A percentile compares a stretch with the other conserved stretches of the same genome.
These are phyloP conservation scores for Fomitopsis palustris DNA, from an alignment of 1,284 basidiomycete species.

Conservation along the genomic window DNA sequence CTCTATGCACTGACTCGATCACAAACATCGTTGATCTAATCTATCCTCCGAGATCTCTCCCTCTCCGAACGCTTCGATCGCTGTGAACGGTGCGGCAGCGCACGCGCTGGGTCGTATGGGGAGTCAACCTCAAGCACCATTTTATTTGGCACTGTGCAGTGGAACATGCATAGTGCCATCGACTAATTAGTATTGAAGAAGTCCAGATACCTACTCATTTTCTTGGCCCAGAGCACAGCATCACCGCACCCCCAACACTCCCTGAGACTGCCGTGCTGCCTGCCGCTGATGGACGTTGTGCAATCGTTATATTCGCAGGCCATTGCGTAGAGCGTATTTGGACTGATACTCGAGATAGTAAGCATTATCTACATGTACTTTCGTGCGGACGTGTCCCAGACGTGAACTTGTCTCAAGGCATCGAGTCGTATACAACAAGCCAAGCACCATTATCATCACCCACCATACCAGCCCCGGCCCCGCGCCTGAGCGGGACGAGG, in stretches of 20 bases:
- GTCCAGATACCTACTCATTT: background rate
- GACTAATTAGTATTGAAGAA: too few relatives aligned
- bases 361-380: background rate
- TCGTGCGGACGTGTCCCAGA: background rate
- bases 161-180: too few relatives aligned
- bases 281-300: background rate
- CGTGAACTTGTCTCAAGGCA: background rate
- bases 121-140: too few relatives aligned
- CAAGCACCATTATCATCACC: background rate
- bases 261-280: background rate
- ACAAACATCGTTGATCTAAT: conserved; percentile 8
- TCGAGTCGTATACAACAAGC: background rate
- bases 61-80: background rate
- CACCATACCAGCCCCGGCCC: background rate
- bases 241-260: background rate
- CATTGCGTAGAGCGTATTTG: background rate
- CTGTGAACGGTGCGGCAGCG: too few relatives aligned
- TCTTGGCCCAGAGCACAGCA: background rate
- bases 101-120: too few relatives aligned
- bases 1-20: conserved; percentile 11
- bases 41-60: background rate
- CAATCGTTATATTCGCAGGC: background rate
- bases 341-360: background rate
- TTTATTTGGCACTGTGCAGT: too few relatives aligned
- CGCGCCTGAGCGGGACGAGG: background rate